These are phyloP conservation scores for Phaeodactylum tricornutum DNA, from an alignment of 108 stramenopile species.

Conservation along the genomic window DNA sequence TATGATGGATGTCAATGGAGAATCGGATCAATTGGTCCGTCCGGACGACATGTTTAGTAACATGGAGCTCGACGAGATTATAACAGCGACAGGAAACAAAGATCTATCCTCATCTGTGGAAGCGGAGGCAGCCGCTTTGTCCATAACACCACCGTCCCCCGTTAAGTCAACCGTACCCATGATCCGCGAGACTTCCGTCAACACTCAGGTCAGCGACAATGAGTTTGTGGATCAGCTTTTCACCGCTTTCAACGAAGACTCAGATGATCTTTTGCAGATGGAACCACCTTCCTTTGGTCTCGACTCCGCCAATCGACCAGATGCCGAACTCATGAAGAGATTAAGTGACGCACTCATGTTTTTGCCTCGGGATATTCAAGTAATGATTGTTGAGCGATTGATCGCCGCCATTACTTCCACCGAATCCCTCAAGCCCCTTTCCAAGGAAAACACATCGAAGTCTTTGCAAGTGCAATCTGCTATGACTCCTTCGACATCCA, in stretches of 20 bases:
- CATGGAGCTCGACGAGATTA: constrained; percentile 11
- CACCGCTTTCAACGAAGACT: constrained; percentile 25
- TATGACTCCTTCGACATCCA: neutral
- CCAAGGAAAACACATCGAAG: neutral
- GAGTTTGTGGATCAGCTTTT: constrained; percentile 53
- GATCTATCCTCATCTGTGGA: neutral
- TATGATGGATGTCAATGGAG: constrained; percentile 45
- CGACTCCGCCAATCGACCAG: constrained; percentile 27
- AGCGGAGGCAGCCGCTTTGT: constrained; percentile 1
- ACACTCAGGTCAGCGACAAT: constrained; percentile 23
- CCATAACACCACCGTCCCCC: neutral
- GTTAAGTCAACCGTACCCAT: neutral
- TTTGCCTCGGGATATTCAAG: constrained; percentile 67
- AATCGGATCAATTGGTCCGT: constrained; percentile 19
- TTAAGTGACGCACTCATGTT: constrained; percentile 62
- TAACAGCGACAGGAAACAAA: too few relatives aligned
- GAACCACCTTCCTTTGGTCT: constrained; percentile 4
- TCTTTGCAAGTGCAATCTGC: neutral
- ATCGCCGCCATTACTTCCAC: constrained; percentile 54
- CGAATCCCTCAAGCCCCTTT: constrained; percentile 11
- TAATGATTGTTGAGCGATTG: constrained; percentile 68
- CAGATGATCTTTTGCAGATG: neutral
- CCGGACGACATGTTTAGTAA: constrained; percentile 22
- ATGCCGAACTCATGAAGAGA: constrained; percentile 62
- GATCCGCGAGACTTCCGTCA: constrained; percentile 13